Percentiles rank a stretch among this genome's conserved stretches.
These are phyloP conservation scores for Diospyros lotus DNA, from an alignment of 148 eudicot genomes.

Conservation along the genomic window DNA sequence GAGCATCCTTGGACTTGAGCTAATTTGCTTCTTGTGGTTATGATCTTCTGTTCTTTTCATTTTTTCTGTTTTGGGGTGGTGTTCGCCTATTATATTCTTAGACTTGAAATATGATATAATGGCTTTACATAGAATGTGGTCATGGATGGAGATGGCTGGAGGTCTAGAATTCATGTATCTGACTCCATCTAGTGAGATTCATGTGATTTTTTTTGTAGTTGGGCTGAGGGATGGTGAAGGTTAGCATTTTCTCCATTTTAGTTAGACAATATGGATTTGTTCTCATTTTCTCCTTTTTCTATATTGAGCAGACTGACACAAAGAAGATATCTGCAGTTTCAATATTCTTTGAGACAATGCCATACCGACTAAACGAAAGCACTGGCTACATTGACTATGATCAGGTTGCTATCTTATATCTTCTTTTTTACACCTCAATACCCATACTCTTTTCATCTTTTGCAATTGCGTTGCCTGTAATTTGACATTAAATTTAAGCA, in stretches of 20 bases:
- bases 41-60: neutral
- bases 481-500: neutral
- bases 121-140: too few species aligned
- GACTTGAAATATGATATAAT: too few species aligned
- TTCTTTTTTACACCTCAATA: neutral
- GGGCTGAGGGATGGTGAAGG: too few species aligned
- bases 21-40: neutral
- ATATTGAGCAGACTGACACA: slow-evolving; percentile 69
- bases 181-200: too few species aligned
- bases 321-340: slow-evolving; percentile 90
- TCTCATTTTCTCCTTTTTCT: neutral
- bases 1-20: neutral
- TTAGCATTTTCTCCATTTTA: neutral
- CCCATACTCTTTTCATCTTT: neutral
- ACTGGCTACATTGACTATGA: slow-evolving; percentile 95
- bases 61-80: too few species aligned
- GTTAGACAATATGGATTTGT: neutral
- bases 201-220: neutral
- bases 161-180: too few species aligned
- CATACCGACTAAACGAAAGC: slow-evolving; percentile 68
- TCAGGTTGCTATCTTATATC: slow-evolving; percentile 49
- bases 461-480: neutral
- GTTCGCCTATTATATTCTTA: too few species aligned
- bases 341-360: slow-evolving; percentile 94
- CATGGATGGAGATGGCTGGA: too few species aligned